These are phyloP conservation scores for Collybiopsis confluens DNA, from an alignment of 768 basidiomycete species.

Conservation along the genomic window DNA sequence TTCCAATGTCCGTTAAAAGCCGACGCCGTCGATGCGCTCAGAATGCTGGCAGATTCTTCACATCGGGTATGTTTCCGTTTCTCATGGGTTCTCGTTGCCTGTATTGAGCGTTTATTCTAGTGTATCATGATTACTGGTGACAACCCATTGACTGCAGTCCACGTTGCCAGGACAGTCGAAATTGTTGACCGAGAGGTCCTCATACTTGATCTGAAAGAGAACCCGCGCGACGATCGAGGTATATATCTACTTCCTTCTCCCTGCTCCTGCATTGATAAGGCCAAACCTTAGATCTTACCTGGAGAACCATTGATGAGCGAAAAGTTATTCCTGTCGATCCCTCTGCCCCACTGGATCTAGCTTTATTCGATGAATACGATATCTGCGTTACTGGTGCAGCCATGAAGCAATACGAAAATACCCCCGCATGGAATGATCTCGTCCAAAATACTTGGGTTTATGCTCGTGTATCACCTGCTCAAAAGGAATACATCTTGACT, in stretches of 20 bases:
- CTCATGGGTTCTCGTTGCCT: not conserved
- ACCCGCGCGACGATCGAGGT: slow-evolving; percentile 68
- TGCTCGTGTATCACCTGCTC: slow-evolving; percentile 91
- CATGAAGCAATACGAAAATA: slow-evolving; percentile 78
- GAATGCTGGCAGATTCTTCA: slow-evolving; percentile 93
- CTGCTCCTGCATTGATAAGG: not conserved
- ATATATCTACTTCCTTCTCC: slow-evolving; percentile 18
- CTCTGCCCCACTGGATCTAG: slow-evolving; percentile 66
- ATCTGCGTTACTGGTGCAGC: slow-evolving; percentile 96
- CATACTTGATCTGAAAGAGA: slow-evolving; percentile 87
- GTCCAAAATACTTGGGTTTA: slow-evolving; percentile 98
- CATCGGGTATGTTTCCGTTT: slow-evolving; percentile 68
- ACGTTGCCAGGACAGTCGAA: slow-evolving; percentile 94
- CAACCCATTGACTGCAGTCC: slow-evolving; percentile 94
- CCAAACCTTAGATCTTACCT: slow-evolving; percentile 63
- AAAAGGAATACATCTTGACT: slow-evolving; percentile 95
- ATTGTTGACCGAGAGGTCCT: slow-evolving; percentile 94
- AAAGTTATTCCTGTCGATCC: slow-evolving; percentile 87
- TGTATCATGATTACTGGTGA: slow-evolving; percentile 99
- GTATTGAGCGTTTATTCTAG: slow-evolving; percentile 32
- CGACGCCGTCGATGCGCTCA: slow-evolving; percentile 86
- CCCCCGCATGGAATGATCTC: slow-evolving; percentile 70
- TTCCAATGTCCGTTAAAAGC: slow-evolving; percentile 97
- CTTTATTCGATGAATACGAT: slow-evolving; percentile 83
- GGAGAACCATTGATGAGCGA: slow-evolving; percentile 91